Percentiles rank a stretch among this genome's conserved stretches.
These are phyloP conservation scores for Evernia prunastri DNA, from an alignment of 495 filamentous ascomycete genomes.

Conservation along the genomic window DNA sequence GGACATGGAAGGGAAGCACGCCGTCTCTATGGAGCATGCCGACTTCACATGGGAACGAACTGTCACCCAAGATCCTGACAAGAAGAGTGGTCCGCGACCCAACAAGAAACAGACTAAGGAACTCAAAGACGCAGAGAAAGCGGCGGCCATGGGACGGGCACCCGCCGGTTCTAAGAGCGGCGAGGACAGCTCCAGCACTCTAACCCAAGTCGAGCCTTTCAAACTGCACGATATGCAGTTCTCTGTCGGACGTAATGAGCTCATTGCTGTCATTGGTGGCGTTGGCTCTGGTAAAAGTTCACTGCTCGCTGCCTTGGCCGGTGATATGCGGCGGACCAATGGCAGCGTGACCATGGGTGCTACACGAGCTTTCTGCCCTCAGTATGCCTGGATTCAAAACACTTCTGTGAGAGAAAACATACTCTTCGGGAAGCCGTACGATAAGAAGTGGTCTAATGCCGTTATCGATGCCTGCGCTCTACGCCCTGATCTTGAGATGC, in stretches of 20 bases:
- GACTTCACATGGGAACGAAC: constrained; percentile 92
- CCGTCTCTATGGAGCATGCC: constrained; percentile 64
- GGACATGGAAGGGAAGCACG: constrained; percentile 55
- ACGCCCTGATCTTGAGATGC: constrained; percentile 47
- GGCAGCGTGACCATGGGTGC: constrained; percentile 71
- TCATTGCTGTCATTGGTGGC: constrained; percentile 83
- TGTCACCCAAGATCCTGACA: constrained; percentile 53
- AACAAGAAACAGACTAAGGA: constrained; percentile 42
- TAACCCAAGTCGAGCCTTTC: constrained; percentile 67
- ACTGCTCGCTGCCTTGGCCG: constrained; percentile 79
- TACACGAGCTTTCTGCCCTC: constrained; percentile 80
- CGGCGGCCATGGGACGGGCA: constrained; percentile 31
- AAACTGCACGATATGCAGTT: constrained; percentile 69
- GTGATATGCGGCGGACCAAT: constrained; percentile 81
- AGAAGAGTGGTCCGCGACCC: constrained; percentile 17
- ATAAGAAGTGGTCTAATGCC: constrained; percentile 48
- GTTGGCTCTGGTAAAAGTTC: constrained; percentile 93
- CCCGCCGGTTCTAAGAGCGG: constrained; percentile 29
- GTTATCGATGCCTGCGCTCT: constrained; percentile 56
- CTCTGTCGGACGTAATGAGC: constrained; percentile 68
- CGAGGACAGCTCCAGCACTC: constrained; percentile 46
- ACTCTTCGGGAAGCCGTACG: constrained; percentile 67
- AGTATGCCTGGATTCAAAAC: constrained; percentile 98
- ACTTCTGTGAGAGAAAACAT: constrained; percentile 81
- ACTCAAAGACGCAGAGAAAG: constrained; percentile 31